Evolutionary conservation across 169 alveolate species (phyloP).

Genomic region (Neospora caninum): DNA sequence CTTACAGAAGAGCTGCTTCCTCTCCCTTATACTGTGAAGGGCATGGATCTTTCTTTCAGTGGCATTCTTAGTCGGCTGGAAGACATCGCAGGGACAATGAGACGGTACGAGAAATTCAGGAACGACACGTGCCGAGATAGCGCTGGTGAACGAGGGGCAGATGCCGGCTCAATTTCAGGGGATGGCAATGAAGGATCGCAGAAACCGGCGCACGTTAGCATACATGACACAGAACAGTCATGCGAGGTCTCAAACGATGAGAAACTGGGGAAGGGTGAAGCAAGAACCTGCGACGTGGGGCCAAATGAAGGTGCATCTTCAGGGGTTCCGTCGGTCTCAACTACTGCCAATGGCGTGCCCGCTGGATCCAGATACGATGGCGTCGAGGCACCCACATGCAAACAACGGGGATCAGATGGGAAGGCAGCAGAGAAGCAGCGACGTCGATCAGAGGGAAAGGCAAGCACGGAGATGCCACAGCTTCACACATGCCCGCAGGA

Average conservation of each 20-base stretch:
- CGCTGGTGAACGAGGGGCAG: neutral
- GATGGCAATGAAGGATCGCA: too few species aligned
- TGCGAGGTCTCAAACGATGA: too few species aligned
- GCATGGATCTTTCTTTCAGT: constrained; percentile 97
- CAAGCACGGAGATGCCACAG: neutral
- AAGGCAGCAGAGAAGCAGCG: neutral
- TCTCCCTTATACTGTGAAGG: constrained; percentile 97
- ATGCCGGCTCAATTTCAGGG: neutral
- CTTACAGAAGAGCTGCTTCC: constrained; percentile 76
- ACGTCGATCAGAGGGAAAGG: neutral
- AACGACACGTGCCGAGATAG: neutral
- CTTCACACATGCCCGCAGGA: neutral
- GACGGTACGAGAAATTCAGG: neutral
- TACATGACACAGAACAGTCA: too few species aligned
- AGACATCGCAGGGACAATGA: constrained; percentile 42
- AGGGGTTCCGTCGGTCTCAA: too few species aligned
- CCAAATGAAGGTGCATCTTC: neutral
- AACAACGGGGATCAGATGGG: neutral
- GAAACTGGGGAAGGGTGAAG: neutral
- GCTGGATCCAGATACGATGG: neutral
- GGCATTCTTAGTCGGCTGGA: constrained; percentile 84
- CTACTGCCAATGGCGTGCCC: too few species aligned
- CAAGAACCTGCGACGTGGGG: neutral
- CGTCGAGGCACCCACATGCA: neutral
- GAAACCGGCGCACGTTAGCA: too few species aligned